Conservation (phyloP, 2,329 filamentous ascomycete genomes). For the Aspergillus vadensis region DNA sequence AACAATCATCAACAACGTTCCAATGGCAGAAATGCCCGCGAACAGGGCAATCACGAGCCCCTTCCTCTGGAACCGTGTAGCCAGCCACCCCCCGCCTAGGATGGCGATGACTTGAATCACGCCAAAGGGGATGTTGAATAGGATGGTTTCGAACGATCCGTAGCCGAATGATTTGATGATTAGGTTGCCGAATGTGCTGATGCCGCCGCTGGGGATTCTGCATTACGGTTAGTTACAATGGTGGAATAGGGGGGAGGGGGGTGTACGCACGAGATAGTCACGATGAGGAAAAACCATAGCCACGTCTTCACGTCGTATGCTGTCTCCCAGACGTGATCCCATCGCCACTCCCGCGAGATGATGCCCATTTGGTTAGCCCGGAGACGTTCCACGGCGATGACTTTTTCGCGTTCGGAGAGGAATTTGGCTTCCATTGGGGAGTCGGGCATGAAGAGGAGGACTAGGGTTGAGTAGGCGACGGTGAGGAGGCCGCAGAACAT, state of each 20-base stretch:
- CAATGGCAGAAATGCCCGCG: slow-evolving; percentile 43
- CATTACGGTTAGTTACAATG: too few species aligned
- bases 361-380: slow-evolving; percentile 59
- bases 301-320: slow-evolving; percentile 39
- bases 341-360: slow-evolving; percentile 55
- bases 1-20: slow-evolving; percentile 53
- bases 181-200: slow-evolving; percentile 43
- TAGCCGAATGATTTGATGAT: slow-evolving; percentile 49
- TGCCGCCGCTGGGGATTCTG: slow-evolving; percentile 43
- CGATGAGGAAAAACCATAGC: slow-evolving; percentile 35
- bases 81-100: slow-evolving; percentile 40
- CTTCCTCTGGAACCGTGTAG: slow-evolving; percentile 47
- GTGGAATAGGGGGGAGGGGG: too few species aligned
- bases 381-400: slow-evolving; percentile 57
- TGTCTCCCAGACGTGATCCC: slow-evolving; percentile 48
- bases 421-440: slow-evolving; percentile 55
- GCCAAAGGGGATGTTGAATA: slow-evolving; percentile 48
- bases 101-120: slow-evolving; percentile 42
- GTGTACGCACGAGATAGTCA: slow-evolving; percentile 26
- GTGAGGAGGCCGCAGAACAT: slow-evolving; percentile 57
- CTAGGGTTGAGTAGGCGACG: slow-evolving; percentile 49
- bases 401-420: slow-evolving; percentile 51
- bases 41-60: slow-evolving; percentile 48
- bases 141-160: slow-evolving; percentile 42
- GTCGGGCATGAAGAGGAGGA: slow-evolving; percentile 54